A percentile compares a stretch with the other conserved stretches of the same genome.
Conservation (phyloP, 169 alveolate species). For the Perkinsus marinus region DNA sequence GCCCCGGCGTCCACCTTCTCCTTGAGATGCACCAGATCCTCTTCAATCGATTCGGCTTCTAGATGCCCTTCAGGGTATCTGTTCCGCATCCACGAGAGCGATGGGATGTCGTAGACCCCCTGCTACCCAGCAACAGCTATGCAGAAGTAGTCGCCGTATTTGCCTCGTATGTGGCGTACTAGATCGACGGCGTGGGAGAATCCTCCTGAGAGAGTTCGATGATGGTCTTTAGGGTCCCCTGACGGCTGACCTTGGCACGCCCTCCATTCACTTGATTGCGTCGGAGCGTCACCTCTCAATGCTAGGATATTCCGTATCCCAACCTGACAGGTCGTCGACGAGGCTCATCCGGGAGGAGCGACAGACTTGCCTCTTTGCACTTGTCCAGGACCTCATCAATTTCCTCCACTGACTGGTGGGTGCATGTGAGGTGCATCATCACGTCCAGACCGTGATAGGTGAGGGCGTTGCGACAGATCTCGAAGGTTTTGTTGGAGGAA, state of each 20-base stretch:
- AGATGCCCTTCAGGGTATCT: constrained; percentile 51
- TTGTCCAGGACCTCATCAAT: constrained; percentile 23
- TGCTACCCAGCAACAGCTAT: constrained; percentile 47
- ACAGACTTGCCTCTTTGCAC: constrained; percentile 9
- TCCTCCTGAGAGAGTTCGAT: constrained; percentile 22
- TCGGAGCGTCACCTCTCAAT: constrained; percentile 54
- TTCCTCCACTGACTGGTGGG: constrained; percentile 27
- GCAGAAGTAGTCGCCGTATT: constrained; percentile 48
- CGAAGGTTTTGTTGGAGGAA: constrained; percentile 31
- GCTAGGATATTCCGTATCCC: constrained; percentile 47
- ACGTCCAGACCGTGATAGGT: constrained; percentile 42
- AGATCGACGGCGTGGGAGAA: constrained; percentile 42
- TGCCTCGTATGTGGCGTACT: constrained; percentile 34
- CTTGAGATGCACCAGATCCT: constrained; percentile 31
- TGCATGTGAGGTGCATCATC: constrained; percentile 54
- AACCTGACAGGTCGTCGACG: background rate
- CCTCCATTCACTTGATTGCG: constrained; percentile 4
- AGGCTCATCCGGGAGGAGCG: background rate
- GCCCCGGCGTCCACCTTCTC: constrained; percentile 58
- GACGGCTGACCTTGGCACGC: background rate
- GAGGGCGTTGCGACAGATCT: constrained; percentile 32
- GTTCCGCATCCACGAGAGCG: background rate
- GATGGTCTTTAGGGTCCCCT: background rate
- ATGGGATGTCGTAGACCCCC: background rate
- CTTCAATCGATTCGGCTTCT: constrained; percentile 28